These are phyloP conservation scores for Aotearoamyces nothofagi DNA, from an alignment of 2,329 filamentous ascomycete species.

Conservation along the genomic window DNA sequence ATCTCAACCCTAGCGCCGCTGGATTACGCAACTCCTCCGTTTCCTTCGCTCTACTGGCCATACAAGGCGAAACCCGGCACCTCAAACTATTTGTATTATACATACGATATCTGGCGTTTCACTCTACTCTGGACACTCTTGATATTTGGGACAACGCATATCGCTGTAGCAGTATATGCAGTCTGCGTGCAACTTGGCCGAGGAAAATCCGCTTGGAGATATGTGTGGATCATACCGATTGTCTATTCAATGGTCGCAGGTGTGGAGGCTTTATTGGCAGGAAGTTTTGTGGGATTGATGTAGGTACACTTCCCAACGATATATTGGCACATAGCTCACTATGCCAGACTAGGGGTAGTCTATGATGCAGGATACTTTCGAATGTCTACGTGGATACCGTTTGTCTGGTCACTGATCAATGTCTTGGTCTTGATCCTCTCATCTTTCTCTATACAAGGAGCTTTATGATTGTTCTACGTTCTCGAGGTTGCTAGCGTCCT, in stretches of 20 bases:
- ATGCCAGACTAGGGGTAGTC: slow-evolving; percentile 40
- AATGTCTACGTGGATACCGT: slow-evolving; percentile 64
- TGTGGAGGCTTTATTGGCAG: slow-evolving; percentile 48
- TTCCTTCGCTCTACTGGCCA: slow-evolving; percentile 57
- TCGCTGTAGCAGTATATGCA: slow-evolving; percentile 39
- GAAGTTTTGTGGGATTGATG: slow-evolving; percentile 52
- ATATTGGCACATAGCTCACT: slow-evolving; percentile 3
- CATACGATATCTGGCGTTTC: slow-evolving; percentile 51
- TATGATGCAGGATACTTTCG: slow-evolving; percentile 55
- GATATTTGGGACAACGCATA: slow-evolving; percentile 45
- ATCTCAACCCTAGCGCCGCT: slow-evolving; percentile 14
- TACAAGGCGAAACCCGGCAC: slow-evolving; percentile 26
- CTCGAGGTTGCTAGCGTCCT: neutral
- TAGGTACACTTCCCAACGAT: slow-evolving; percentile 22
- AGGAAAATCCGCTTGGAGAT: slow-evolving; percentile 18
- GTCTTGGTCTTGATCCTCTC: slow-evolving; percentile 52
- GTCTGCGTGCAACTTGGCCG: slow-evolving; percentile 37
- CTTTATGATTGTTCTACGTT: slow-evolving; percentile 28
- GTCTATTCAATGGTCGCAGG: slow-evolving; percentile 44
- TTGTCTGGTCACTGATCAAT: slow-evolving; percentile 54
- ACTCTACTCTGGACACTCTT: slow-evolving; percentile 56
- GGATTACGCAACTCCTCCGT: slow-evolving; percentile 44
- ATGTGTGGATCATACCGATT: slow-evolving; percentile 40
- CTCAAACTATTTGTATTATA: slow-evolving; percentile 37
- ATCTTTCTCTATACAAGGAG: slow-evolving; percentile 57